Base-by-base conservation (phyloP, 2,329 filamentous ascomycete species). In the Grosmannia huntii region DNA sequence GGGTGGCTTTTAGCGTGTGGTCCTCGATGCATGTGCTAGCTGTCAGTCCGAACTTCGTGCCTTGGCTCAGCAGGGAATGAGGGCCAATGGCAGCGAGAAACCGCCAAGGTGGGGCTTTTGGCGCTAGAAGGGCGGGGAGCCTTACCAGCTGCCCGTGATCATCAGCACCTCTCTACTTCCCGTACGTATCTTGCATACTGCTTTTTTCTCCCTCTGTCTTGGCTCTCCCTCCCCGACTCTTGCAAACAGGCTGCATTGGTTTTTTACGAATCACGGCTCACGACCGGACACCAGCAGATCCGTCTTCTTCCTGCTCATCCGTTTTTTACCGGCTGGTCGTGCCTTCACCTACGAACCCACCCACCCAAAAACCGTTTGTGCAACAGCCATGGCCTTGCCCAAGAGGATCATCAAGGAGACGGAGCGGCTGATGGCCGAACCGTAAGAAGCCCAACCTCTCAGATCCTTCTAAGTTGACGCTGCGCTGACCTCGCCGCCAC, bases 321-420 rank as follows among this genome's bases (percentile, higher is more conserved):
- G 12, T 14, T 14, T 23, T 12, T 10, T 10, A 21, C 21, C 23
- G 14, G 36, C 36, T 9, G 16, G 10, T 5, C 23, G 19, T 9
- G 48, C 21, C 14, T 14, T 23, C 25, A 16, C 25, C 49, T n/a
- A 5, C n/a, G 4, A 21, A 48, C 9, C 6, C 44, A 12, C 25
- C 49, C 25, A 14, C 27, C 49, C 19, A 52, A n/a, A 23, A 23
- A 27, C 46, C 41, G 23, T 49, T 23, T 23, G 21, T 14, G 12
- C 46, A 14, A 23, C 46, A n/a, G 36, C 28, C 28, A 84, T 83
- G 89, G 85, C 90, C 63, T 79, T 99, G 64, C 92, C 94, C 36
- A 99, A 99, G 80, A 82, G 94, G 70, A 99, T 99, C 69, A 82
- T 97, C 69, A 99, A 99, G 76, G 95, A 99, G 82, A 99, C 94